phyloP scores from a whole-genome alignment of 306 rosid species.

The Senna tora region DNA sequence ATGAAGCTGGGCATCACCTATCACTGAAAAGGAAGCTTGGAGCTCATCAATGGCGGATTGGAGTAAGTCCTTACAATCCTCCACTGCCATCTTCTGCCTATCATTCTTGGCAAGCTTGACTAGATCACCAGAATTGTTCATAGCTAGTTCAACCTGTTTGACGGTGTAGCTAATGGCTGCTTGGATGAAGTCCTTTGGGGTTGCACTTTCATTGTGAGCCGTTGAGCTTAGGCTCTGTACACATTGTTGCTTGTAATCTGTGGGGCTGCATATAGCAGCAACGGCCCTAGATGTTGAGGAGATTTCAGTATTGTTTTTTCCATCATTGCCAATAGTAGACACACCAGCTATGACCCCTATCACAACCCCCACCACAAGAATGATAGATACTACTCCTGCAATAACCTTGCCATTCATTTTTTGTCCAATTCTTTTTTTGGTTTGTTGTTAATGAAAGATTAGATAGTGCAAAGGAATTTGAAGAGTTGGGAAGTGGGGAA shows the following conservation, averaged over 20 bases:
- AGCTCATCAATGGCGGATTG: slow-evolving; percentile 45
- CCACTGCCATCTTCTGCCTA: slow-evolving; percentile 39
- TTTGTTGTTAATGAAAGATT: neutral
- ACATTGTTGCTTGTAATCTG: slow-evolving; percentile 44
- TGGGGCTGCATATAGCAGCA: slow-evolving; percentile 34
- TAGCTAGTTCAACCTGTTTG: slow-evolving; percentile 4
- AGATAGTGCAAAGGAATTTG: neutral
- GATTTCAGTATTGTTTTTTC: neutral
- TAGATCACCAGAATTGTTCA: slow-evolving; percentile 13
- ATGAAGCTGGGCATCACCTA: slow-evolving; percentile 35
- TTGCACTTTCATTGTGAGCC: slow-evolving; percentile 28
- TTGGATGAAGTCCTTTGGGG: slow-evolving; percentile 32
- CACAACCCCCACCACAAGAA: slow-evolving; percentile 36
- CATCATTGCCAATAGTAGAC: neutral
- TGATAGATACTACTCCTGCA: slow-evolving; percentile 25
- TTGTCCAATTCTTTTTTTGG: neutral
- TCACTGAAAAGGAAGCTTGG: slow-evolving; percentile 34
- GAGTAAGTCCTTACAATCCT: slow-evolving; percentile 55
- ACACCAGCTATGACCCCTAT: slow-evolving; percentile 27
- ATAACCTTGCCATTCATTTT: neutral
- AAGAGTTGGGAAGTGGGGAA: neutral
- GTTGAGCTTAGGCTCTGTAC: slow-evolving; percentile 14
- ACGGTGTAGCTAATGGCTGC: slow-evolving; percentile 40
- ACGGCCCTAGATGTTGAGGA: slow-evolving; percentile 30
- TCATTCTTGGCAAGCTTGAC: neutral